Evolutionary conservation across 2,329 filamentous ascomycete genomes (phyloP), one percentile per base, ranked within the genome.

Genomic region (Botryotinia convoluta): DNA sequence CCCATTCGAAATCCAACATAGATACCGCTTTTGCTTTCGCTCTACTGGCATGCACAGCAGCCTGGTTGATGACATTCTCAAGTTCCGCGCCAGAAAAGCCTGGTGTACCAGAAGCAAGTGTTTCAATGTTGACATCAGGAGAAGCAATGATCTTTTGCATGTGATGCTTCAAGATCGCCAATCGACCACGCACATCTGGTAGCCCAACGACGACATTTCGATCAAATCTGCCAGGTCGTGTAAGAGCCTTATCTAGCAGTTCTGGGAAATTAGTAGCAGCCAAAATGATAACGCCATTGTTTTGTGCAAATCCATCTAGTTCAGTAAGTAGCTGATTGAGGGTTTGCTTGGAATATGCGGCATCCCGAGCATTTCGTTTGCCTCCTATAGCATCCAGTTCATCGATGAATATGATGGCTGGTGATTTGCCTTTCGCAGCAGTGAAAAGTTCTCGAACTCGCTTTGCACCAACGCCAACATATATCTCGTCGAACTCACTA

Each of bases 401-500:
- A 81, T 98, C 95, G 77, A 97, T 97, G 85, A 97, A 98, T 75
- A 98, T 92, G 82, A 99, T 99, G 26, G 93, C 89, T 39, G 95
- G 95, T 4, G 94, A 91, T 84, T 98, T 98, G 76, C 87, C 83
- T 77, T 94, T 93, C 76, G 95, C 95, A 72, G 92, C 90, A 63
- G 87, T 84, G 82, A 97, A 97, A n/a, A 97, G 88, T 75, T 98
- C 96, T 74, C 96, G 93, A 67, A 99, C 95, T 80, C 96, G 93
- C 86, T 99, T 97, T 63, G 94, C 94, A 81, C 95, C 94, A 71
- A 99, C 96, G 81, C 96, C 96, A 51, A 99, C 97, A 80, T 98
- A 99, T 70, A 99, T 92, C 83, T 99, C 96, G 80, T 99, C 96
- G 81, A 99, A 99, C 82, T 99, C 96, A 74, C 94, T 97, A 69